Base-by-base conservation (phyloP, 345 rosid species). In the Angophora floribunda region DNA sequence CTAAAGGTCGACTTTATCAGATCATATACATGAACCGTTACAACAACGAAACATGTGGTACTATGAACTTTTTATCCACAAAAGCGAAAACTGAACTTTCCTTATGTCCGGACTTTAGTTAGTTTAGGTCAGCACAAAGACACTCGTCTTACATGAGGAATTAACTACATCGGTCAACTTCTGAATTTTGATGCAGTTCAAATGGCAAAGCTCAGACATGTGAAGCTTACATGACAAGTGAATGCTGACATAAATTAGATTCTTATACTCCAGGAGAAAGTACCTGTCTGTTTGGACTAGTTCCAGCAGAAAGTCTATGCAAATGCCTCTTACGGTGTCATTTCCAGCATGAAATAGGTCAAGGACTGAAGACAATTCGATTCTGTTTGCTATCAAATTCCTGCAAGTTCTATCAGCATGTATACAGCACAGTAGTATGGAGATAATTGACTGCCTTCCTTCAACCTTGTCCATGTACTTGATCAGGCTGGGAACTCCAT, bases 271-370 rank as follows among this genome's bases (percentile, higher is more conserved):
- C 84, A 75, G 63, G 63, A 12, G 67, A 87, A 79, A 52, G 75
- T 93, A 95, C 97, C 97, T 95, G 92, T 91, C 92, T 85, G 92
- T 65, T 86, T 88, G 96, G 88, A 94, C 95, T 51, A 95, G 88
- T 90, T 92, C 94, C 6, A 91, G 87, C 61, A 94, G 93, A 88
- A 95, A 93, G n/a, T 93, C 93, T 41, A 94, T 87, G 92, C 96
- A 95, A 85, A 87, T 88, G 87, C 95, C 94, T 88, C 90, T 92
- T 57, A 90, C 90, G 45, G 88, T 89, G 88, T 95, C 96, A 70
- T 90, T 91, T 86, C 97, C 95, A 51, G 91, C 89, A 88, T 94
- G 94, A 91, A 94, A 92, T 90, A 92, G 47, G 51, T 94, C 96
- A 30, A 95, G 95, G 85, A 95, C 95, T n/a, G 80, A 90, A 86